Conservation (phyloP, 2,329 filamentous ascomycete species). For the Talaromyces piceae region DNA sequence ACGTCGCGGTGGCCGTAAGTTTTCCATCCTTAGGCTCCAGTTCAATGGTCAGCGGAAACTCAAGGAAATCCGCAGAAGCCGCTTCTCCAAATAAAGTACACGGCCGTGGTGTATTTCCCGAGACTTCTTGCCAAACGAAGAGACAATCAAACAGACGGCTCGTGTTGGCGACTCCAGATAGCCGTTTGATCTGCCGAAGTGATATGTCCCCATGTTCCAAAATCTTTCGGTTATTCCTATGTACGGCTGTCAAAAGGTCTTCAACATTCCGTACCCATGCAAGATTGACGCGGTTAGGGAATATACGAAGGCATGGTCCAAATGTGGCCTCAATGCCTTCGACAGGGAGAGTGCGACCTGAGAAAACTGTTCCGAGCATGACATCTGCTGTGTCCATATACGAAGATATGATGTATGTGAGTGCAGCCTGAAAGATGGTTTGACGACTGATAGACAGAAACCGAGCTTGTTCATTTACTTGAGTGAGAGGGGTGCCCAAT, state of each 20-base stretch:
- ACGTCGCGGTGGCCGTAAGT: slow-evolving; percentile 50
- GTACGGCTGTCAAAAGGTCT: slow-evolving; percentile 58
- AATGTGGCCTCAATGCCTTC: slow-evolving; percentile 62
- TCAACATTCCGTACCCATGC: slow-evolving; percentile 43
- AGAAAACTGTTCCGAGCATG: slow-evolving; percentile 70
- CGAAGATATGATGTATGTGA: slow-evolving; percentile 57
- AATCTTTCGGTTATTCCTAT: slow-evolving; percentile 57
- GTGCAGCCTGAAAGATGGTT: slow-evolving; percentile 66
- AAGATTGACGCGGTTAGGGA: slow-evolving; percentile 63
- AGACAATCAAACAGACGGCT: slow-evolving; percentile 63
- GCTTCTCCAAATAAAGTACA: slow-evolving; percentile 45
- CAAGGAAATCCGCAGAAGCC: slow-evolving; percentile 61
- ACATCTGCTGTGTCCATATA: slow-evolving; percentile 61
- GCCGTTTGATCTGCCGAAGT: slow-evolving; percentile 61
- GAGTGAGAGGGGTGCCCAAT: slow-evolving; percentile 29
- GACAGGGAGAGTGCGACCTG: slow-evolving; percentile 69
- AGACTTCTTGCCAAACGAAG: slow-evolving; percentile 77
- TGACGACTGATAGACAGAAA: slow-evolving; percentile 53
- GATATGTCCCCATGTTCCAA: slow-evolving; percentile 59
- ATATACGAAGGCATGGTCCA: slow-evolving; percentile 70
- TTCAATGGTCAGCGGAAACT: slow-evolving; percentile 70
- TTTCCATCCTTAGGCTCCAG: slow-evolving; percentile 53
- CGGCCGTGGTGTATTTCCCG: slow-evolving; percentile 33
- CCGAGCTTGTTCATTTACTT: slow-evolving; percentile 32
- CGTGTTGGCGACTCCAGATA: slow-evolving; percentile 48